Base-by-base conservation (phyloP, 768 basidiomycete genomes). In the Boletales sp. region DNA sequence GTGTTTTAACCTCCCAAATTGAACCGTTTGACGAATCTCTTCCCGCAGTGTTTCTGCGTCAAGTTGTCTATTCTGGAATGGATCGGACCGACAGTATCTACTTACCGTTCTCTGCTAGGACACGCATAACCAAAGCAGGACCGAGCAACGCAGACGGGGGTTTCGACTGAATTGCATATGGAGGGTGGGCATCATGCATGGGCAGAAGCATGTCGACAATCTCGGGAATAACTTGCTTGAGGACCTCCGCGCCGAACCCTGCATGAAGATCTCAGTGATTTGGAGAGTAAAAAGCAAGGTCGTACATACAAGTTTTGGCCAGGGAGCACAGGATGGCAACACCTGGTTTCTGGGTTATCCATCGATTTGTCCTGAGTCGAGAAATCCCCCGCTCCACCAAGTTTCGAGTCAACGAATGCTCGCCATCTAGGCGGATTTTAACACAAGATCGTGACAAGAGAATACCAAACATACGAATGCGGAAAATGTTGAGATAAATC, bases 21-120 rank as follows among this genome's bases (percentile, higher is more conserved):
- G 47, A 25, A 35, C 14, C 7, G 42, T 49, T 28, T 53, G 55
- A 17, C 59, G 59, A 38, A 61, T 55, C 4, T 41, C 56, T 21
- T 61, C 48, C 17, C 60, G 60, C 12, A 61, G 49, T 28, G 38
- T 51, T 49, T 61, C 60, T 61, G 39, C 8, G 4, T 18, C 2
- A 40, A 42, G 5, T 25, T 5, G 17, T 54, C 14, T 38, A 21
- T 32, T 41, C 18, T 10, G 5, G 14, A 40, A 8, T 43, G 11
- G 33, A 12, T 12, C 21, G 1, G 7, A 19, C 12, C 33, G 13
- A 21, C 17, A 6, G 10, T 13, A 2, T n/a, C 6, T 14, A n/a
- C 49, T 41, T 32, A 57, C 56, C 53, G 25, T 55, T 44, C 21
- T 54, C 49, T 4, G 46, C 53, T 19, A 57, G 17, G 19, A 54